Conservation (phyloP, 1,284 basidiomycete genomes). For the Meripilus lineatus region DNA sequence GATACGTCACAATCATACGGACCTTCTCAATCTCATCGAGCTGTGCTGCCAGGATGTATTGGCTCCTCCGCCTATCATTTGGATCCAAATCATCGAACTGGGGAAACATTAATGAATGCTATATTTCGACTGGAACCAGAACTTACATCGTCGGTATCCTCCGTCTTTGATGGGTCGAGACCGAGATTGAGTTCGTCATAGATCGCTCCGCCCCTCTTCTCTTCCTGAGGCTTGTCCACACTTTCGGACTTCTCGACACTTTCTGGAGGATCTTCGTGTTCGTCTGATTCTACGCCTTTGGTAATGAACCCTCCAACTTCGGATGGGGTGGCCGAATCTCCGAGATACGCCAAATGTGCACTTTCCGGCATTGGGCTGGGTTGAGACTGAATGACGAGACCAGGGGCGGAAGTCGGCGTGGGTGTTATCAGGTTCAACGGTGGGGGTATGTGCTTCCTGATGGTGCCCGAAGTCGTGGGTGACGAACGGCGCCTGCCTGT, state of each 20-base stretch:
- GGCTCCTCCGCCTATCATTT: slow-evolving; percentile 65
- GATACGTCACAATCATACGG: slow-evolving; percentile 15
- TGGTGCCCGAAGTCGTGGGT: slow-evolving; percentile 20
- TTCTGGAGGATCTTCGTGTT: slow-evolving; percentile 12
- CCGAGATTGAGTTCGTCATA: slow-evolving; percentile 71
- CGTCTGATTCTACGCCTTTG: slow-evolving; percentile 3
- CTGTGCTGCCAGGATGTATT: slow-evolving; percentile 62
- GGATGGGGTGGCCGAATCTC: slow-evolving; percentile 16
- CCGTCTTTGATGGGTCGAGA: slow-evolving; percentile 38
- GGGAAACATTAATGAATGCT: not conserved
- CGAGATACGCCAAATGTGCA: slow-evolving; percentile 28
- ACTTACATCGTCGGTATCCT: slow-evolving; percentile 25
- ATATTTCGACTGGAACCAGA: not conserved
- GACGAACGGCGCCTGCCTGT: slow-evolving; percentile 22
- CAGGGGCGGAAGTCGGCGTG: slow-evolving; percentile 12
- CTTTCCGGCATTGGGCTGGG: slow-evolving; percentile 19
- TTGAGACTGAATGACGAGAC: slow-evolving; percentile 13
- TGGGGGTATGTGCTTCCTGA: slow-evolving; percentile 38
- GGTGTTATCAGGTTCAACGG: slow-evolving; percentile 40
- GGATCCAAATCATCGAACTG: slow-evolving; percentile 67
- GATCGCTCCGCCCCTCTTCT: slow-evolving; percentile 62
- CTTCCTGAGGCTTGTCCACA: slow-evolving; percentile 35
- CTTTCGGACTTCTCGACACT: slow-evolving; percentile 19
- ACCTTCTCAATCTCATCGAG: slow-evolving; percentile 75
- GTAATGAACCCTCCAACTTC: slow-evolving; percentile 1